Evolutionary conservation across 257 asterid genomes (phyloP), one percentile per base, ranked within the genome.

Genomic region (Nicotiana undulata): DNA sequence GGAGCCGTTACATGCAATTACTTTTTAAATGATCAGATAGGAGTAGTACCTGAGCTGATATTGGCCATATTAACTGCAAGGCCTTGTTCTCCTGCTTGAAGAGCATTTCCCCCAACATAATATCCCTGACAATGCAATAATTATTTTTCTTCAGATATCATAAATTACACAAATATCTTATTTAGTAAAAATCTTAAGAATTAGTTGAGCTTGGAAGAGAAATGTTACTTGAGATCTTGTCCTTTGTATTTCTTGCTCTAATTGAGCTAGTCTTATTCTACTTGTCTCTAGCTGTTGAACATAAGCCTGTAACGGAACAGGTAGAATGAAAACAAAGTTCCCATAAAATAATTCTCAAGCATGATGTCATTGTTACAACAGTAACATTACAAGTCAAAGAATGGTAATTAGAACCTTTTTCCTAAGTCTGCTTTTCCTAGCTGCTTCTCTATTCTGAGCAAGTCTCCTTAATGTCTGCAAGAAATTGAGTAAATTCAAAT

Each of bases 401-500:
- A 66, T n/a, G 1, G 10, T 28, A 24, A 11, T 56, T 9, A 40
- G 18, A 10, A 63, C 98, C 95, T 94, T 94, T 85, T 94, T 94
- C 86, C 98, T 89, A 11, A 93, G 91, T 77, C 98, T 90, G 86
- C 97, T 93, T 84, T 94, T 94, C 90, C 97, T 91, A 5, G 98
- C 98, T 82, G 98, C 98, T 85, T 94, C 98, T 72, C 98, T 88
- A 88, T 94, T 93, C 91, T 93, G 98, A 78, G 97, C 98, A 85
- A 94, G 97, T 87, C 98, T 85, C 84, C 98, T 90, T 80, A 94
- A 72, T 60, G 90, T 89, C 98, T 93, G 90, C 85, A 77, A 63
- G 20, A 22, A 32, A 20, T 26, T 6, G 5, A 86, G 37, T 56
- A 29, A 67, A 15, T 60, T 2, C 28, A 40, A 29, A 40, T 40